Conservation (phyloP, 345 rosid species). For the Durio zibethinus region DNA sequence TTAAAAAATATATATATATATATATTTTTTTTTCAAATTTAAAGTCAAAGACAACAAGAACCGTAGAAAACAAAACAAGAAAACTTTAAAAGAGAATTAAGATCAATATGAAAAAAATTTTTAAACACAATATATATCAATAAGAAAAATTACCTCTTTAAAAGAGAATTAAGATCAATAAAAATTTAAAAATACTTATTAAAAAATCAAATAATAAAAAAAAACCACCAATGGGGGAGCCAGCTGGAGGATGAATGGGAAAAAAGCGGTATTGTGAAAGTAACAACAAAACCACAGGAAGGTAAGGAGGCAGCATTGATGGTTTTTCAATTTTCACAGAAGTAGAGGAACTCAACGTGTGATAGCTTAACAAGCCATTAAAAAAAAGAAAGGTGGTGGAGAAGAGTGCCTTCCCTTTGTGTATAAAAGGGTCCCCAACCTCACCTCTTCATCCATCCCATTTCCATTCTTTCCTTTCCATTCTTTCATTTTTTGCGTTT, state of each 20-base stretch:
- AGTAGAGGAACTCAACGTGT: too few species aligned
- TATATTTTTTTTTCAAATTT: too few species aligned
- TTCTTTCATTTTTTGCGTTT: constrained; percentile 3
- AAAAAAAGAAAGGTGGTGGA: too few species aligned
- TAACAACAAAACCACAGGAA: constrained; percentile 35
- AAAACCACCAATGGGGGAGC: background rate
- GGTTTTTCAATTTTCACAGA: background rate
- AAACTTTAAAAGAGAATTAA: too few species aligned
- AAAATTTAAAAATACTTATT: background rate
- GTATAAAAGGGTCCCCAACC: constrained; percentile 10
- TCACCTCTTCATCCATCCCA: constrained; percentile 13
- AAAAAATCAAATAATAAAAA: background rate
- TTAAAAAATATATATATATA: background rate
- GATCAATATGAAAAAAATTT: too few species aligned
- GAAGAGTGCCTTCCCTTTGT: background rate
- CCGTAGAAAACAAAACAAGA: too few species aligned
- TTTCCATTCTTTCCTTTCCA: background rate
- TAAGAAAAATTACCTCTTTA: too few species aligned
- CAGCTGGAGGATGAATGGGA: background rate
- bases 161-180: background rate
- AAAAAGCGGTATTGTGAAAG: constrained; percentile 36
- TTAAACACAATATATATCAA: too few species aligned
- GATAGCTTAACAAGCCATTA: too few species aligned
- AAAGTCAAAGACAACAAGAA: background rate
- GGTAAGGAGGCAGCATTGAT: constrained; percentile 19